A percentile compares a stretch with the other conserved stretches of the same genome.
These are phyloP conservation scores for Xylaria sp. DNA, from an alignment of 2,329 filamentous ascomycete genomes.

Conservation along the genomic window DNA sequence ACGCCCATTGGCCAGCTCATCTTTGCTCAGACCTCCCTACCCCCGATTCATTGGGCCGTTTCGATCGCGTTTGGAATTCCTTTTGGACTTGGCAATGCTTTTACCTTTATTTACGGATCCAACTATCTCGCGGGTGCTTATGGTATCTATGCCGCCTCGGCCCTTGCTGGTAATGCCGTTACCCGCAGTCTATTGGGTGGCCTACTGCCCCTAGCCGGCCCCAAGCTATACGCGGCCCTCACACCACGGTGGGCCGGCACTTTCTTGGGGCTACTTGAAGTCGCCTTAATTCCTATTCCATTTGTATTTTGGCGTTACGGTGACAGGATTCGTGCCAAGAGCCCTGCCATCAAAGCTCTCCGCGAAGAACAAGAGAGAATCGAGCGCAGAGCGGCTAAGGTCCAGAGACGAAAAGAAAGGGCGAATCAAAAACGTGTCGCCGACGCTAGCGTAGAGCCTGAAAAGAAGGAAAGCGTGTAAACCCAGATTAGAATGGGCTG, in stretches of 20 bases:
- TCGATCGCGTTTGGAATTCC: conserved; percentile 82
- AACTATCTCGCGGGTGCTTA: conserved; percentile 85
- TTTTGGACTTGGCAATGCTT: conserved; percentile 80
- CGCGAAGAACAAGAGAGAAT: conserved; percentile 57
- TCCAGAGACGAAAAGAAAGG: conserved; percentile 42
- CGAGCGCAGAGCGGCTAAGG: conserved; percentile 49
- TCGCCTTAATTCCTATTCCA: conserved; percentile 80
- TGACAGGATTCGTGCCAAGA: conserved; percentile 62
- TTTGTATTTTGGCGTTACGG: conserved; percentile 78
- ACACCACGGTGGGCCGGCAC: conserved; percentile 84
- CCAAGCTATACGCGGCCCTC: conserved; percentile 74
- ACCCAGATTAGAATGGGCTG: neutral
- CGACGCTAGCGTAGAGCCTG: neutral
- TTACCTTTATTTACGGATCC: conserved; percentile 82
- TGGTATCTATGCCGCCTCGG: conserved; percentile 82
- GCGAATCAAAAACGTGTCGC: conserved; percentile 18
- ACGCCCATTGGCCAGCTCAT: conserved; percentile 83
- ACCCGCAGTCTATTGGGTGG: conserved; percentile 79
- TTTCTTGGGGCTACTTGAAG: conserved; percentile 77
- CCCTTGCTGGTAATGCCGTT: conserved; percentile 82
- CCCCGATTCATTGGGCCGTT: conserved; percentile 83
- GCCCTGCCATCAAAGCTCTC: conserved; percentile 58
- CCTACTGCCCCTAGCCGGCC: conserved; percentile 78
- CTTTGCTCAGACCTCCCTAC: conserved; percentile 89
- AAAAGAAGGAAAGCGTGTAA: conserved; percentile 17